Percentiles rank a stretch among this genome's conserved stretches.
Evolutionary conservation across 2,329 filamentous ascomycete species (phyloP).

Genomic region (Incumbomyces delicatus): DNA sequence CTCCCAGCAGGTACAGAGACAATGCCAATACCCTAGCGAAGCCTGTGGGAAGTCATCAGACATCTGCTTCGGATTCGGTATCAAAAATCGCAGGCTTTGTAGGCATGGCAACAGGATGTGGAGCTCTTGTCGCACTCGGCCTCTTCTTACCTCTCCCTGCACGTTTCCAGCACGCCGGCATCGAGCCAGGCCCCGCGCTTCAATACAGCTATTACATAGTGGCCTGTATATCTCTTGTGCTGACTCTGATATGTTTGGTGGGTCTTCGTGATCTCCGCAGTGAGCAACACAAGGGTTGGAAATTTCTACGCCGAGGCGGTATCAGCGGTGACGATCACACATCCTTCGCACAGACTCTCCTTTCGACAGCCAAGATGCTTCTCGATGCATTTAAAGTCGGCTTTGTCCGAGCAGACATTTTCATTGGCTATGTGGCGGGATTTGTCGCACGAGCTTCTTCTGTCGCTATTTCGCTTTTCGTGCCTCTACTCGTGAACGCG

Average conservation of each 20-base stretch:
- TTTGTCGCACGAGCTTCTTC: slow-evolving; percentile 92
- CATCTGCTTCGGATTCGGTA: slow-evolving; percentile 30
- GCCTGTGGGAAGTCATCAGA: slow-evolving; percentile 17
- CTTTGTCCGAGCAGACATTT: slow-evolving; percentile 66
- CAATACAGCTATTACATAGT: slow-evolving; percentile 83
- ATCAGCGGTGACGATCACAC: slow-evolving; percentile 15
- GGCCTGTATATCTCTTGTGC: slow-evolving; percentile 57
- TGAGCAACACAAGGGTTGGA: slow-evolving; percentile 66
- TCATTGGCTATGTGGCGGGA: slow-evolving; percentile 80
- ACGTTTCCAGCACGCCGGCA: slow-evolving; percentile 62
- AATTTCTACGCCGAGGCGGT: slow-evolving; percentile 11
- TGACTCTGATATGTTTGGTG: slow-evolving; percentile 67
- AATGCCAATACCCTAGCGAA: slow-evolving; percentile 9
- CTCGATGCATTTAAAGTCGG: slow-evolving; percentile 58
- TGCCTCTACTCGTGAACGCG: slow-evolving; percentile 84
- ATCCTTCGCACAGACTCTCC: background rate
- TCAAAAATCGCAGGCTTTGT: slow-evolving; percentile 75
- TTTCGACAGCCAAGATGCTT: slow-evolving; percentile 44
- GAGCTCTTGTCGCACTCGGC: slow-evolving; percentile 71
- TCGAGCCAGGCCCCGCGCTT: slow-evolving; percentile 64
- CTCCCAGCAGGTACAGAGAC: slow-evolving; percentile 38
- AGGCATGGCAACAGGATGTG: slow-evolving; percentile 83
- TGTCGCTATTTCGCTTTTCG: slow-evolving; percentile 88
- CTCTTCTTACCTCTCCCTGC: slow-evolving; percentile 83
- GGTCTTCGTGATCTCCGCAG: slow-evolving; percentile 60